Evolutionary conservation across 2,329 filamentous ascomycete genomes (phyloP), one percentile per base, ranked within the genome.

Genomic region (Trichoderma arundinaceum): DNA sequence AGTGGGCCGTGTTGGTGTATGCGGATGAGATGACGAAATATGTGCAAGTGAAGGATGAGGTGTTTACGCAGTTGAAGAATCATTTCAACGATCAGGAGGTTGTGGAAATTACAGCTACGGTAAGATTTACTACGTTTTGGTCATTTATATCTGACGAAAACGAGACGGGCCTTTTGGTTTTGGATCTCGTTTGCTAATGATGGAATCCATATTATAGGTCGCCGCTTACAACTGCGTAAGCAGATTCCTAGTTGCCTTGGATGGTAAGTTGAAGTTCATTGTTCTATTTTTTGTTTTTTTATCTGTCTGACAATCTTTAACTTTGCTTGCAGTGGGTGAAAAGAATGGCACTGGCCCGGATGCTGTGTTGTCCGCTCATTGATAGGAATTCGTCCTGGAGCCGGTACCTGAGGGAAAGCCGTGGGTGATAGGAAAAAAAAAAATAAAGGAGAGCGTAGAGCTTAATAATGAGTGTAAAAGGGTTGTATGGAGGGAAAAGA

Each of bases 161-260:
- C 2, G 6, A 19, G 15, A 52, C 62, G 9, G 44, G 51, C 17
- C 28, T 60, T 33, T 35, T 65, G 12, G 1, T 15, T 12, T 2
- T 10, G 17, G 3, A n/a, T 7, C 15, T 39, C 4, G 22, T 17
- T 44, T 44, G 17, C 33, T 44, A 7, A 58, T n/a, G 53, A 35
- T 8, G 33, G 54, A 15, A 44, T 56, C 12, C 6, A 19, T 7
- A 19, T 49, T 15, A 22, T 10, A 85, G 83, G 76, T 86, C 70
- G 91, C 90, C 12, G 88, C 86, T 63, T 96, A 96, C 76, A 96
- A 96, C 75, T 94, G 91, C 74, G 92, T 96, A 15, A 93, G 90
- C 75, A 84, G 92, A 35, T 94, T 96, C 71, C 77, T 96, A 70
- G 92, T 96, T 19, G 92, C 92, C 13, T 77, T 96, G 64, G 89